phyloP scores from a whole-genome alignment of 176 grass and related monocot genomes.

The Ensete glaucum region DNA sequence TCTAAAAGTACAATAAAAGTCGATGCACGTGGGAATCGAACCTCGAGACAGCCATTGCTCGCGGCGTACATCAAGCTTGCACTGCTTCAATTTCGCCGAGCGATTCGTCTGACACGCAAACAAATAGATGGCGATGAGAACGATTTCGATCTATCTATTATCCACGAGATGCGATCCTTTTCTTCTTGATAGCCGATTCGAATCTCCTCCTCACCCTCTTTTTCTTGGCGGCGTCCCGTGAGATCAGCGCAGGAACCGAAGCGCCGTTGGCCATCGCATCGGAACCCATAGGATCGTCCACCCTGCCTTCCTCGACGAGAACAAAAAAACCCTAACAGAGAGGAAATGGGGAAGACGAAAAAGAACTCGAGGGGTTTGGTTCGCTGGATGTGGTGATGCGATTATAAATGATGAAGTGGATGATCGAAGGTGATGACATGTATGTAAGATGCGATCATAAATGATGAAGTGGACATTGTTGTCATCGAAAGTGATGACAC shows the following conservation, averaged over 20 bases:
- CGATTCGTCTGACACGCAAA: constrained; percentile 9
- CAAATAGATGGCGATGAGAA: background rate
- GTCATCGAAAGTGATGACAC: too few species aligned
- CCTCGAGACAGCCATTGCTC: constrained; percentile 21
- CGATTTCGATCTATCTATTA: too few species aligned
- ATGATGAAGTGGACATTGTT: too few species aligned
- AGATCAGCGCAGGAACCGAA: background rate
- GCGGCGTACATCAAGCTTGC: constrained; percentile 13
- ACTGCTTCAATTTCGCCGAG: constrained; percentile 19
- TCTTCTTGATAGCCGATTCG: background rate
- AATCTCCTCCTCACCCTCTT: background rate
- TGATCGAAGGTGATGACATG: too few species aligned
- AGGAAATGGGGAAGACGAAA: too few species aligned
- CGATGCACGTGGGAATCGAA: background rate
- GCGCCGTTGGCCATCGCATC: background rate
- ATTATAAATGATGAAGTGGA: too few species aligned
- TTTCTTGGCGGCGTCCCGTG: background rate
- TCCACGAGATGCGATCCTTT: too few species aligned
- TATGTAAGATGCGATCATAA: too few species aligned
- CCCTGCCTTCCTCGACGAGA: background rate
- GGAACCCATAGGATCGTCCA: background rate
- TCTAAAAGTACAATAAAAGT: background rate
- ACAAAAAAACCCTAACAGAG: too few species aligned
- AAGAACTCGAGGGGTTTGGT: too few species aligned
- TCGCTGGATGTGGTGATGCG: too few species aligned